Evolutionary conservation across 345 rosid genomes (phyloP).

Genomic region (Linum tenue): DNA sequence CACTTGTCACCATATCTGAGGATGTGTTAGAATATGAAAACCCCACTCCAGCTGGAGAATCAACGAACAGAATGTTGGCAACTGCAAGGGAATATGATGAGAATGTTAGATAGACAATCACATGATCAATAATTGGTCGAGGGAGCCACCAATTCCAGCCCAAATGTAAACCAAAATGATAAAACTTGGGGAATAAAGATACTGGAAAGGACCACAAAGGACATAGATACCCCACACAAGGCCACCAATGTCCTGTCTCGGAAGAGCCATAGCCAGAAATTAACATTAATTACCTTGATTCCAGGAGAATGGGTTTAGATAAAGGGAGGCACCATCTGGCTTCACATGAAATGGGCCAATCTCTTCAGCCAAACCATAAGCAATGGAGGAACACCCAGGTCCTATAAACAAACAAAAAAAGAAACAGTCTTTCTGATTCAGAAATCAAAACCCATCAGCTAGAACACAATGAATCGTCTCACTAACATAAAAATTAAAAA

Average conservation of each 20-base stretch:
- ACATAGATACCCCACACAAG: neutral
- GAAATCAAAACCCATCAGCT: neutral
- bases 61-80: slow-evolving; percentile 78
- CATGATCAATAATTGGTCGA: neutral
- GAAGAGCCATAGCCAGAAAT: no score
- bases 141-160: no score
- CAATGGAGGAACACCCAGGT: slow-evolving; percentile 95
- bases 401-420: slow-evolving; percentile 31
- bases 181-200: slow-evolving; percentile 1
- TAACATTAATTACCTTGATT: slow-evolving; percentile 49
- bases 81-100: slow-evolving; percentile 30
- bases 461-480: neutral
- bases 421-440: neutral
- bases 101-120: neutral
- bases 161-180: neutral
- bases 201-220: neutral
- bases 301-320: slow-evolving; percentile 83
- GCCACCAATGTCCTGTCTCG: neutral
- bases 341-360: slow-evolving; percentile 82
- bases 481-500: neutral
- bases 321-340: slow-evolving; percentile 67
- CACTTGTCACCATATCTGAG: slow-evolving; percentile 36
- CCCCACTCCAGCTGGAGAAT: slow-evolving; percentile 94
- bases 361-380: slow-evolving; percentile 83
- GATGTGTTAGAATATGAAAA: slow-evolving; percentile 84